These are phyloP conservation scores for Rutstroemia sp. DNA, from an alignment of 2,329 filamentous ascomycete species.

Conservation along the genomic window DNA sequence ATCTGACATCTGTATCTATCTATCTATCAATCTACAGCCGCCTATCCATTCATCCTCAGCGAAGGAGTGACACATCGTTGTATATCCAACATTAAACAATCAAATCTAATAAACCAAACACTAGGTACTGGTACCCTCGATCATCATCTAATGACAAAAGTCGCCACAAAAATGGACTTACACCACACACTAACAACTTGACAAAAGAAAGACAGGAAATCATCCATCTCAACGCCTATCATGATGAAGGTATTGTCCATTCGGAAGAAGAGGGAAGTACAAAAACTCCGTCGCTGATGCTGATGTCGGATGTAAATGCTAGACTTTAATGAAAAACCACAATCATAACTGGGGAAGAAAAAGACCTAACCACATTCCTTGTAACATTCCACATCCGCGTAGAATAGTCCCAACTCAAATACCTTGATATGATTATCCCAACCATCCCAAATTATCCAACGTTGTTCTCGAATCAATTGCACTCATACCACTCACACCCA, in stretches of 20 bases:
- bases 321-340: background rate
- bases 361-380: background rate
- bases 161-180: background rate
- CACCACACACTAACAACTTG: background rate
- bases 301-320: background rate
- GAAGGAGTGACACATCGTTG: no score
- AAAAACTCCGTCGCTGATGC: background rate
- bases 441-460: constrained; percentile 52
- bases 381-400: background rate
- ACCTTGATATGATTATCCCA: background rate
- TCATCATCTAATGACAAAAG: background rate
- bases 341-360: background rate
- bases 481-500: constrained; percentile 51
- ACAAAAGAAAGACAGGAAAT: background rate
- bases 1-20: no score
- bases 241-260: background rate
- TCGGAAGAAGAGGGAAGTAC: background rate
- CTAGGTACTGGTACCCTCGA: background rate
- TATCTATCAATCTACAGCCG: no score
- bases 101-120: background rate
- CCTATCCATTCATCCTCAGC: no score
- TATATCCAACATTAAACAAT: no score
- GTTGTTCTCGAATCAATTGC: constrained; percentile 45
- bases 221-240: background rate
- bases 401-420: background rate